These are phyloP conservation scores for Ilyonectria robusta DNA, from an alignment of 2,329 filamentous ascomycete genomes.

Conservation along the genomic window DNA sequence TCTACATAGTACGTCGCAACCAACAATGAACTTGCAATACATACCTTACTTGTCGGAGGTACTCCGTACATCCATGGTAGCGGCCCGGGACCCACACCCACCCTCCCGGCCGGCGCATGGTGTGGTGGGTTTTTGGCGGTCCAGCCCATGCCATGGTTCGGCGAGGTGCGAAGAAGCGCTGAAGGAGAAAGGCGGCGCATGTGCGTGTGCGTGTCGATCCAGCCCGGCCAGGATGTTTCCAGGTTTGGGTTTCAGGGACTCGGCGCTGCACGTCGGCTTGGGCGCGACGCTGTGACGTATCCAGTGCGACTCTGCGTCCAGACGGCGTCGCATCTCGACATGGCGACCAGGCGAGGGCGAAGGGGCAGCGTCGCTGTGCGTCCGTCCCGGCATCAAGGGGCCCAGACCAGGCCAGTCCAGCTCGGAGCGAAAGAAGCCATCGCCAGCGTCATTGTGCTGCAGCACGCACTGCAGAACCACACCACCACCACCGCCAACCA, in stretches of 20 bases:
- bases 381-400: not conserved
- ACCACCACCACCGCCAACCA: constrained; percentile 13
- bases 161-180: constrained; percentile 22
- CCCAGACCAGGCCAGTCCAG: not conserved
- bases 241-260: constrained; percentile 44
- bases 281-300: constrained; percentile 44
- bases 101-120: not conserved
- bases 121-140: not conserved
- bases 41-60: not conserved
- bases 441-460: constrained; percentile 1
- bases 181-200: not conserved
- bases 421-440: not conserved
- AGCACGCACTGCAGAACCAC: constrained; percentile 17
- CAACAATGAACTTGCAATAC: not conserved
- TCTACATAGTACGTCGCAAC: not conserved
- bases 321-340: constrained; percentile 16
- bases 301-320: constrained; percentile 23
- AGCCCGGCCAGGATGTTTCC: constrained; percentile 34
- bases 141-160: constrained; percentile 18
- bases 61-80: not conserved
- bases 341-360: constrained; percentile 4
- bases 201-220: constrained; percentile 15
- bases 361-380: not conserved
- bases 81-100: not conserved
- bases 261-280: constrained; percentile 35